Evolutionary conservation across 768 basidiomycete species (phyloP).

Genomic region (Antrodiella citrinella): DNA sequence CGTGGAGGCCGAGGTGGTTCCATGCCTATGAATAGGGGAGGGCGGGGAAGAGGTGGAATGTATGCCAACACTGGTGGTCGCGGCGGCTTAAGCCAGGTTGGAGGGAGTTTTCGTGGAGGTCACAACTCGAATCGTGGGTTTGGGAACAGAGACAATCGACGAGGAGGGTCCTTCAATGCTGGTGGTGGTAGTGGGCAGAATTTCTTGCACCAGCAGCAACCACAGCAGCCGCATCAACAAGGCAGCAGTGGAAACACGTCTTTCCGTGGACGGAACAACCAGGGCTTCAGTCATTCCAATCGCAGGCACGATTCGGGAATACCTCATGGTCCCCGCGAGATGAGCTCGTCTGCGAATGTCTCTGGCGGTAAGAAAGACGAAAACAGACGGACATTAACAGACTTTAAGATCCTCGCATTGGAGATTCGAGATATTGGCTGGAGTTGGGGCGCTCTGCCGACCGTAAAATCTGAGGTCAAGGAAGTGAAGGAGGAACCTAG

Average conservation of each 20-base stretch:
- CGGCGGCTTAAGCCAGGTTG: constrained; percentile 36
- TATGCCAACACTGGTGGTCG: constrained; percentile 32
- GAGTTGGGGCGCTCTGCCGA: constrained; percentile 72
- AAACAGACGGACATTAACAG: constrained; percentile 86
- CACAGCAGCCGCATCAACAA: constrained; percentile 24
- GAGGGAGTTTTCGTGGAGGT: constrained; percentile 38
- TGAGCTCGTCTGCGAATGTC: constrained; percentile 13
- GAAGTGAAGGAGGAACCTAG: constrained; percentile 15
- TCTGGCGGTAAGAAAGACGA: constrained; percentile 73
- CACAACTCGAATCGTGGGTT: constrained; percentile 64
- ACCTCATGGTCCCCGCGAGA: constrained; percentile 45
- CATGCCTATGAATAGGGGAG: constrained; percentile 20
- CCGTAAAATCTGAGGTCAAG: constrained; percentile 16
- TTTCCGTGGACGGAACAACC: constrained; percentile 59
- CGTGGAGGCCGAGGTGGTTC: constrained; percentile 46
- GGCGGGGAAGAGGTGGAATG: constrained; percentile 30
- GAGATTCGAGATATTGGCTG: constrained; percentile 77
- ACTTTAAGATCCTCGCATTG: constrained; percentile 94
- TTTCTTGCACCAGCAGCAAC: constrained; percentile 25
- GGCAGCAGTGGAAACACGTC: constrained; percentile 16
- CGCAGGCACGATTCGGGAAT: constrained; percentile 31
- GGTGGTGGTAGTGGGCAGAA: constrained; percentile 31
- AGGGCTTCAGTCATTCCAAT: constrained; percentile 35
- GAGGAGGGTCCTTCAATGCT: constrained; percentile 55
- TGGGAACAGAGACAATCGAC: constrained; percentile 54